Evolutionary conservation across 2,329 filamentous ascomycete species (phyloP).

Genomic region (Paraconiothyrium brasiliense): DNA sequence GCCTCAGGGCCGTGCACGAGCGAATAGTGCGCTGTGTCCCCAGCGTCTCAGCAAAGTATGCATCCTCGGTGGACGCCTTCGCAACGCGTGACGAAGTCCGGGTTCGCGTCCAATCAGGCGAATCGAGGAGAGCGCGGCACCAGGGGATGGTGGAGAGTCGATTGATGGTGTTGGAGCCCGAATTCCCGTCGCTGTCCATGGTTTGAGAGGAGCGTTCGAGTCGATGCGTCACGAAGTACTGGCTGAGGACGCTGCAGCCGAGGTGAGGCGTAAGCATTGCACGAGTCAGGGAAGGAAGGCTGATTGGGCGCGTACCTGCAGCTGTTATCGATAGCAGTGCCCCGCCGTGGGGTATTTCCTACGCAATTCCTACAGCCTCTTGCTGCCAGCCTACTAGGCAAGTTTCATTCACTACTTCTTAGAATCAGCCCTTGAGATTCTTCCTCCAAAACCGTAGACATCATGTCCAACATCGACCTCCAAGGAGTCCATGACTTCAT

Average conservation of each 20-base stretch:
- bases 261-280: not conserved
- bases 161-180: slow-evolving; percentile 21
- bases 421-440: too few relatives aligned
- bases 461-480: slow-evolving; percentile 52
- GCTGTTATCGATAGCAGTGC: slow-evolving; percentile 5
- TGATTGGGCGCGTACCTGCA: slow-evolving; percentile 9
- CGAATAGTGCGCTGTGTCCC: slow-evolving; percentile 61
- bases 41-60: slow-evolving; percentile 64
- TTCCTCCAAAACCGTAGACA: slow-evolving; percentile 8
- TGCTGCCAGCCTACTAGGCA: not conserved
- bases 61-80: slow-evolving; percentile 57
- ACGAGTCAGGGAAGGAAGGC: not conserved
- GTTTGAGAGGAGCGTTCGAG: not conserved
- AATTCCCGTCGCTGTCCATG: slow-evolving; percentile 29
- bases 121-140: slow-evolving; percentile 57
- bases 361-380: not conserved
- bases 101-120: slow-evolving; percentile 53
- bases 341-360: slow-evolving; percentile 3
- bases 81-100: slow-evolving; percentile 45
- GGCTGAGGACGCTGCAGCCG: not conserved
- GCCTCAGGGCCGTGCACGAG: slow-evolving; percentile 34
- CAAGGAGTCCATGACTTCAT: slow-evolving; percentile 61
- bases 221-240: not conserved
- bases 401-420: too few relatives aligned
- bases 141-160: slow-evolving; percentile 56